These are phyloP conservation scores for Calonectria montana DNA, from an alignment of 2,329 filamentous ascomycete genomes.

Conservation along the genomic window DNA sequence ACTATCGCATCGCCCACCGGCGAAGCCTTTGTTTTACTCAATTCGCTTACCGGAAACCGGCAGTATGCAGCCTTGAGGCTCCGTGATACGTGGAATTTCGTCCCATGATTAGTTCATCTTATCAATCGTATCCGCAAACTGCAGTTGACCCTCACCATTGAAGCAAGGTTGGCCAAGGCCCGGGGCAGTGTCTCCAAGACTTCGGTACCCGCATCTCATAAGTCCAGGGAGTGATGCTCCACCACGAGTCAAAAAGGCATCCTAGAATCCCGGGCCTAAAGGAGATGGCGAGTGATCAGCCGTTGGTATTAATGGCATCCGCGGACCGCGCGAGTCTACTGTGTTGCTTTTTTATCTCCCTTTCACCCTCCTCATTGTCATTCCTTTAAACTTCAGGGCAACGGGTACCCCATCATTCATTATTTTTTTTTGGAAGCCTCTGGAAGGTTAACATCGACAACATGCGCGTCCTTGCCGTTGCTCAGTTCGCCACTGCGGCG, in stretches of 20 bases:
- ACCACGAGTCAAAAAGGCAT: conserved; percentile 14
- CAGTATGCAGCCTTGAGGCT: neutral
- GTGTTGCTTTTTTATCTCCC: neutral
- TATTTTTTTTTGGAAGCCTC: conserved; percentile 13
- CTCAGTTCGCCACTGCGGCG: conserved; percentile 39
- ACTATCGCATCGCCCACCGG: neutral
- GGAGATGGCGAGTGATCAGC: too few species aligned
- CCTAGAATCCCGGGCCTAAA: neutral
- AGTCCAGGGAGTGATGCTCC: conserved; percentile 29
- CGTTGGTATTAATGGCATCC: conserved; percentile 16
- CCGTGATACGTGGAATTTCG: neutral
- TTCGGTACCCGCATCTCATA: conserved; percentile 30
- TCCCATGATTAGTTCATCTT: conserved; percentile 30
- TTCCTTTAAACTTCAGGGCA: neutral
- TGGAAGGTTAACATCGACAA: conserved; percentile 19
- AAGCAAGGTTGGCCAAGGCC: neutral
- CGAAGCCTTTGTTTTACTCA: neutral
- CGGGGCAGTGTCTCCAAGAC: neutral
- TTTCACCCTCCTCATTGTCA: neutral
- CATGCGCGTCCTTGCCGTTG: conserved; percentile 32
- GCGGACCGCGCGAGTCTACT: neutral
- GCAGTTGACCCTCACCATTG: neutral
- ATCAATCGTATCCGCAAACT: conserved; percentile 33
- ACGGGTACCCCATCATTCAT: neutral
- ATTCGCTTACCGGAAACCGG: neutral